phyloP scores from a whole-genome alignment of 768 basidiomycete species.

The Hysterangium stoloniferum region DNA sequence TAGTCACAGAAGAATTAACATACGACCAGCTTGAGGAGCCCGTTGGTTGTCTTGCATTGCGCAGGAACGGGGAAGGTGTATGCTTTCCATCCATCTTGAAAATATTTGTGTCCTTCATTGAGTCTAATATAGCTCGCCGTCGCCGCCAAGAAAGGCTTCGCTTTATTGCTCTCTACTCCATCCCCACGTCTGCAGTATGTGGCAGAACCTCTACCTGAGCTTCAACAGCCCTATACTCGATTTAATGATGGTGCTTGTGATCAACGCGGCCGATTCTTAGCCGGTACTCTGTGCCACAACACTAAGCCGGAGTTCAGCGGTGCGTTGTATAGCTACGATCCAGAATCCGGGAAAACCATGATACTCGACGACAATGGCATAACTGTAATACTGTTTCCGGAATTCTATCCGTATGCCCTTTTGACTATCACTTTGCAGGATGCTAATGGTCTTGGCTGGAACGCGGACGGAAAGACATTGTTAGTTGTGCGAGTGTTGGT shows the following conservation, averaged over 20 bases:
- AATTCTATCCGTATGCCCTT: conserved; percentile 59
- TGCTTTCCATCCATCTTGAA: conserved; percentile 12
- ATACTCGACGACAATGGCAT: conserved; percentile 58
- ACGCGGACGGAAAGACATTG: conserved; percentile 53
- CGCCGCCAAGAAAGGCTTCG: conserved; percentile 51
- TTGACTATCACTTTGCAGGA: conserved; percentile 42
- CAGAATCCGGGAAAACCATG: conserved; percentile 35
- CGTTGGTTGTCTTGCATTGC: conserved; percentile 50
- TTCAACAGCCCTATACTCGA: conserved; percentile 38
- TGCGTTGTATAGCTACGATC: conserved; percentile 52
- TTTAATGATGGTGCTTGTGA: conserved; percentile 73
- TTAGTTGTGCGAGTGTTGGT: conserved; percentile 22
- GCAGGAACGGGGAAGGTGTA: conserved; percentile 40
- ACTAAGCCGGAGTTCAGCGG: conserved; percentile 44
- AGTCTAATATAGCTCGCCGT: conserved; percentile 41
- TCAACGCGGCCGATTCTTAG: conserved; percentile 53
- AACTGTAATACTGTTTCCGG: conserved; percentile 39
- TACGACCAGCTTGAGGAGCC: conserved; percentile 46
- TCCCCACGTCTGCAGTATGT: conserved; percentile 36
- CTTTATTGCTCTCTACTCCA: conserved; percentile 37
- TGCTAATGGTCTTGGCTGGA: conserved; percentile 61
- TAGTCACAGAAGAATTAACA: conserved; percentile 29
- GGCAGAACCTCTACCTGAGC: conserved; percentile 39
- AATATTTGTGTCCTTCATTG: not conserved
- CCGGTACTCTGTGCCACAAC: conserved; percentile 44